These are phyloP conservation scores for Xenosphaeropsis pyriputrescens DNA, from an alignment of 2,329 filamentous ascomycete genomes.

Conservation along the genomic window DNA sequence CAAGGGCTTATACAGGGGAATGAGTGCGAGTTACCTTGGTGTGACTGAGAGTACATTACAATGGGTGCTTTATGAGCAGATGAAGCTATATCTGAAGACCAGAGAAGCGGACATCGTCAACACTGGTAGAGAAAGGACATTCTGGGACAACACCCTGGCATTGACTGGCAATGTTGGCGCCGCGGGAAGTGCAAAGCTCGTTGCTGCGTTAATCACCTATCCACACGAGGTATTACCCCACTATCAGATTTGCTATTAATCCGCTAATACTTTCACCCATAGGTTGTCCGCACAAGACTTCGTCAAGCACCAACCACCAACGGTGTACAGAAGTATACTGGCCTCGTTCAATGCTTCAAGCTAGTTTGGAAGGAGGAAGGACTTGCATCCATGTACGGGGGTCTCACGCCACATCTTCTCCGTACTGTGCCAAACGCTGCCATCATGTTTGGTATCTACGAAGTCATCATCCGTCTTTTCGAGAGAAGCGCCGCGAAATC, in stretches of 20 bases:
- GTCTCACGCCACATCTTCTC: slow-evolving; percentile 81
- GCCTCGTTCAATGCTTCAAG: slow-evolving; percentile 76
- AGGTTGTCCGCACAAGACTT: slow-evolving; percentile 71
- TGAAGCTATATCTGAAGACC: slow-evolving; percentile 59
- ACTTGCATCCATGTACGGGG: slow-evolving; percentile 73
- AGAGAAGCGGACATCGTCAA: slow-evolving; percentile 42
- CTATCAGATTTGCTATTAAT: neutral
- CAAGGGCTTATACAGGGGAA: slow-evolving; percentile 71
- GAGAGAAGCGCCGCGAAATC: no score
- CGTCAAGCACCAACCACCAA: slow-evolving; percentile 67
- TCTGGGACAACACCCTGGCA: slow-evolving; percentile 61
- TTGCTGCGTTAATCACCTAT: slow-evolving; percentile 76
- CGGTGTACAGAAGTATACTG: slow-evolving; percentile 71
- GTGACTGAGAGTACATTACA: slow-evolving; percentile 84
- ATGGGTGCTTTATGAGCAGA: slow-evolving; percentile 88
- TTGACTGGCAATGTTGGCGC: slow-evolving; percentile 69
- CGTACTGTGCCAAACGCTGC: slow-evolving; percentile 83
- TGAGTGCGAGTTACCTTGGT: slow-evolving; percentile 84
- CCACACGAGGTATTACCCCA: slow-evolving; percentile 62
- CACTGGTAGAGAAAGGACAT: slow-evolving; percentile 46
- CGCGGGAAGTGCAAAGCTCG: slow-evolving; percentile 71
- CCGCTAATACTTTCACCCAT: slow-evolving; percentile 1
- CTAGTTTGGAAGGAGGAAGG: slow-evolving; percentile 82
- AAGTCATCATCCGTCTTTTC: slow-evolving; percentile 12
- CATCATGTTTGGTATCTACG: slow-evolving; percentile 88